Conservation (phyloP, 352 stramenopile genomes). For the Globisporangium carolinianum region DNA sequence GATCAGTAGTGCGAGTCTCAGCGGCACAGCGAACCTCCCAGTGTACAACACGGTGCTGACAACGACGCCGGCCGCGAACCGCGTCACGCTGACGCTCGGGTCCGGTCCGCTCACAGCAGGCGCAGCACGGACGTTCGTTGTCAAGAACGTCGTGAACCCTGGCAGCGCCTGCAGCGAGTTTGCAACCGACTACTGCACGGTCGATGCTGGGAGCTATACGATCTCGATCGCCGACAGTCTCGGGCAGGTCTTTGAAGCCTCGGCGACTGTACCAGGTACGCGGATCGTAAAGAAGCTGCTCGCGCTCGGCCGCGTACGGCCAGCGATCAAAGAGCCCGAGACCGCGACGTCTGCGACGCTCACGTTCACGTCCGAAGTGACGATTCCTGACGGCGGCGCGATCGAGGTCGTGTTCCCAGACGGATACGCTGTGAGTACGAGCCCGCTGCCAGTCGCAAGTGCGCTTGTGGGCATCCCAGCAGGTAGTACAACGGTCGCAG, state of each 20-base stretch:
- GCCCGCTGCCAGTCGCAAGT: conserved; percentile 16
- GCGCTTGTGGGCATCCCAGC: conserved; percentile 24
- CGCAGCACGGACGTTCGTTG: conserved; percentile 27
- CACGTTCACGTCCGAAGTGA: conserved; percentile 26
- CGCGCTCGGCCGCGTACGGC: conserved; percentile 38
- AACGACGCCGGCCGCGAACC: conserved; percentile 8
- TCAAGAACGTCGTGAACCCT: conserved; percentile 48
- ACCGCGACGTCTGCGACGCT: conserved; percentile 34
- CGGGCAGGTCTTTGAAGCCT: conserved; percentile 34
- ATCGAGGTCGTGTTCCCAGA: conserved; percentile 50
- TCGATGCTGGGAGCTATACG: conserved; percentile 32
- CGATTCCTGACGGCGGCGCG: conserved; percentile 33
- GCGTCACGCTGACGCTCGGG: conserved; percentile 22
- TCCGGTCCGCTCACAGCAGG: conserved; percentile 24
- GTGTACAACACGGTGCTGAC: conserved; percentile 22
- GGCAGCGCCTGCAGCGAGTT: conserved; percentile 49
- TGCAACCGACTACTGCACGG: conserved; percentile 44
- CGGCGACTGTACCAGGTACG: conserved; percentile 32
- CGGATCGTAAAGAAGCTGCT: conserved; percentile 65
- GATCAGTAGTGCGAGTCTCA: conserved; percentile 20
- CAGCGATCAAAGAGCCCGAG: conserved; percentile 24
- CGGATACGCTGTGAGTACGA: conserved; percentile 24
- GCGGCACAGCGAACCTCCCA: conserved; percentile 21
- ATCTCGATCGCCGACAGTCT: conserved; percentile 30
- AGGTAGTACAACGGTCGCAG: conserved; percentile 23